These are phyloP conservation scores for Ogataea glucozyma DNA, from an alignment of 805 yeast genomes.

Conservation along the genomic window DNA sequence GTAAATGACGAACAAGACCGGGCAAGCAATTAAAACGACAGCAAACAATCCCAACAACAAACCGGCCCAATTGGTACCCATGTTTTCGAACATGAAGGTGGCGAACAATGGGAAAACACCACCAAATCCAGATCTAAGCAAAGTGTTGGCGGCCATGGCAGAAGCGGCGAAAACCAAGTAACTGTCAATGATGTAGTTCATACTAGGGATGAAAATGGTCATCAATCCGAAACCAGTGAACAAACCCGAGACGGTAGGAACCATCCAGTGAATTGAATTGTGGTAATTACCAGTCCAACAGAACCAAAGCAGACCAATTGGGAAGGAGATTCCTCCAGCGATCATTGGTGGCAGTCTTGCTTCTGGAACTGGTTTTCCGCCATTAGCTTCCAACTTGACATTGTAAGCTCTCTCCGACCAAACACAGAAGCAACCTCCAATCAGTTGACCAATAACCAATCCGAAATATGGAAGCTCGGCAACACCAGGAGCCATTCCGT, in stretches of 20 bases:
- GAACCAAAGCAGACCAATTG: conserved; percentile 82
- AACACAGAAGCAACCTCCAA: conserved; percentile 57
- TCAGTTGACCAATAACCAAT: conserved; percentile 64
- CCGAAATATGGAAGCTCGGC: conserved; percentile 80
- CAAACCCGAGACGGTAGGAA: conserved; percentile 67
- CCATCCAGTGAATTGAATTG: conserved; percentile 73
- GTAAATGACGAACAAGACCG: conserved; percentile 59
- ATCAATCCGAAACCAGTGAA: conserved; percentile 69
- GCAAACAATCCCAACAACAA: conserved; percentile 65
- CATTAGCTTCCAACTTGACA: conserved; percentile 48
- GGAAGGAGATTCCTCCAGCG: conserved; percentile 67
- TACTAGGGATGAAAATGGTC: conserved; percentile 64
- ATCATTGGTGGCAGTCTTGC: conserved; percentile 77
- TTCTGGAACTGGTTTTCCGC: conserved; percentile 71
- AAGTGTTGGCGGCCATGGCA: conserved; percentile 55
- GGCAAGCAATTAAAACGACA: conserved; percentile 60
- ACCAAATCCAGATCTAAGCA: conserved; percentile 67
- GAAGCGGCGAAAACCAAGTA: conserved; percentile 75
- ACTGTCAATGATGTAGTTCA: conserved; percentile 72
- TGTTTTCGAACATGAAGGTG: conserved; percentile 61
- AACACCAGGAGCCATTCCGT: conserved; percentile 62
- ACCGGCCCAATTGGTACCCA: conserved; percentile 83
- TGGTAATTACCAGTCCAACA: conserved; percentile 85
- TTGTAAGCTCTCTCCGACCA: conserved; percentile 56
- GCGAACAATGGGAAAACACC: conserved; percentile 75